Evolutionary conservation across 768 basidiomycete species (phyloP).

Genomic region (Amanita exitialis): DNA sequence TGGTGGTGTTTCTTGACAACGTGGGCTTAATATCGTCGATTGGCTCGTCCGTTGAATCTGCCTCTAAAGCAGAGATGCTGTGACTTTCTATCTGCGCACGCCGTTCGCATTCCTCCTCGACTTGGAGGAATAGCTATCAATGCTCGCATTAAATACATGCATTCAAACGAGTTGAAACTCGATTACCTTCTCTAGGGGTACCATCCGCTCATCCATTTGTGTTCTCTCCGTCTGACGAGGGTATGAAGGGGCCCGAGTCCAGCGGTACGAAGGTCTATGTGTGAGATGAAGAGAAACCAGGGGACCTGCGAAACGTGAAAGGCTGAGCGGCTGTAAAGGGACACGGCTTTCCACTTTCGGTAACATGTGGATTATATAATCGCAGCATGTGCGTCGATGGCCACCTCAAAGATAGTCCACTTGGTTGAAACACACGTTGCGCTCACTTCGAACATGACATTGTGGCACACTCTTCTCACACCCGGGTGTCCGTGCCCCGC

Average conservation of each 20-base stretch:
- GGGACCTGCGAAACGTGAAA: not conserved
- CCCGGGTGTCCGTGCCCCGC: too few relatives aligned
- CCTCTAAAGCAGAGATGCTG: slow-evolving; percentile 6
- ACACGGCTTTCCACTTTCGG: too few relatives aligned
- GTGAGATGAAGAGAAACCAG: not conserved
- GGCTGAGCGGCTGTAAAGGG: not conserved
- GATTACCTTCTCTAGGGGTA: slow-evolving; percentile 22
- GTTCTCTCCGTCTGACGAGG: not conserved
- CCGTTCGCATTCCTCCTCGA: slow-evolving; percentile 47
- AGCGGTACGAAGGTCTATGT: not conserved
- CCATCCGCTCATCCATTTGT: slow-evolving; percentile 15
- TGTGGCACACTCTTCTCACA: too few relatives aligned
- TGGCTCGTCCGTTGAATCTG: slow-evolving; percentile 4
- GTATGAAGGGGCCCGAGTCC: not conserved
- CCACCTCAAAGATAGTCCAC: too few relatives aligned
- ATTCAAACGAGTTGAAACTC: not conserved
- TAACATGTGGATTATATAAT: too few relatives aligned
- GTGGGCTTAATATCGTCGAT: not conserved
- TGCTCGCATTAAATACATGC: not conserved
- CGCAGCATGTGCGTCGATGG: too few relatives aligned
- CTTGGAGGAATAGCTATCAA: slow-evolving; percentile 43
- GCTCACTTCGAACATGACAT: too few relatives aligned
- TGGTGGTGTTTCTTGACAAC: not conserved
- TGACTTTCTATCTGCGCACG: slow-evolving; percentile 28
- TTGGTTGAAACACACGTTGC: too few relatives aligned